phyloP scores from a whole-genome alignment of 2,329 filamentous ascomycete species.

The Cytospora chrysosperma region DNA sequence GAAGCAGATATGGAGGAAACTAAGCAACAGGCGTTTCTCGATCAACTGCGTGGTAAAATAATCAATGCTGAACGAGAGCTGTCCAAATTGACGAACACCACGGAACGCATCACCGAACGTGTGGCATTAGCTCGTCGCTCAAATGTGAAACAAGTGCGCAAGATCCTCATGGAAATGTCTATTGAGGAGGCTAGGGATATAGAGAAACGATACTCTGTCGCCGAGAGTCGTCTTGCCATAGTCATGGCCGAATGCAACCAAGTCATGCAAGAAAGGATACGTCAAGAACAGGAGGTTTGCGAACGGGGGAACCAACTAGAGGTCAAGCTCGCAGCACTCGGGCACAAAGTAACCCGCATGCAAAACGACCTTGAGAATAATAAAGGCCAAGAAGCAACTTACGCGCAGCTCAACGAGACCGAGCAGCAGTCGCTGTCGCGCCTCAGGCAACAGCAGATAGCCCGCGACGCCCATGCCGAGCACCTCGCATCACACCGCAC shows the following conservation, averaged over 20 bases:
- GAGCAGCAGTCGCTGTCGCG: conserved; percentile 4
- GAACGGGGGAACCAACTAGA: neutral
- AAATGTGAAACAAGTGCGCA: neutral
- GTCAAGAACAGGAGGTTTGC: neutral
- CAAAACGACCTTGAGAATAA: neutral
- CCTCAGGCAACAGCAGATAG: neutral
- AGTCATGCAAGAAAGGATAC: neutral
- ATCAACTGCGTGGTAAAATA: neutral
- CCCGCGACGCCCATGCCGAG: conserved; percentile 14
- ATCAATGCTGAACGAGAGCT: neutral
- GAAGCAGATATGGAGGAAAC: neutral
- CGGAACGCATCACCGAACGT: neutral
- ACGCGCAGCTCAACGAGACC: neutral
- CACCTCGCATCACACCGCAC: conserved; percentile 24
- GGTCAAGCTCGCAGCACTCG: neutral
- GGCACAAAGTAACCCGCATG: neutral
- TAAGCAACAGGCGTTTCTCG: neutral
- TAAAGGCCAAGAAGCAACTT: neutral
- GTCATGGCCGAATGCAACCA: neutral
- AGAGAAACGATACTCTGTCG: neutral
- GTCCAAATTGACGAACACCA: neutral
- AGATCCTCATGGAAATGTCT: neutral
- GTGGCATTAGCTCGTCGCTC: neutral
- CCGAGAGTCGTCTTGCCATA: neutral
- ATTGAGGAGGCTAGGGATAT: neutral